Percentiles rank a stretch among this genome's conserved stretches.
Conservation (phyloP, 1,284 basidiomycete species). For the Chalciporus sp. region DNA sequence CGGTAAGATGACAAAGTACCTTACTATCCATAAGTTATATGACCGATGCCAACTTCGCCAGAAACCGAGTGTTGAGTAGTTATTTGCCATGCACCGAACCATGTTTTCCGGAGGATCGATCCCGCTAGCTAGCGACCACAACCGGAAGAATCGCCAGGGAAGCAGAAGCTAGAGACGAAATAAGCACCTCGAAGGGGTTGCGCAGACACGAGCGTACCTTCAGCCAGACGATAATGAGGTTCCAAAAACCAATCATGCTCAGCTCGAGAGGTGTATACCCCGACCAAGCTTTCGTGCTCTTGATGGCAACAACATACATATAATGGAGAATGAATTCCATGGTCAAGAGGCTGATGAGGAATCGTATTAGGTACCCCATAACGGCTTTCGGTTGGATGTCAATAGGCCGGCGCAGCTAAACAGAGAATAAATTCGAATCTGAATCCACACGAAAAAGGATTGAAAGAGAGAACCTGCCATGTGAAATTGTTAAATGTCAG, state of each 20-base stretch:
- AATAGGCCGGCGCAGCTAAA: slow-evolving; percentile 57
- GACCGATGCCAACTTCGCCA: slow-evolving; percentile 97
- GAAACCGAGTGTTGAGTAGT: slow-evolving; percentile 92
- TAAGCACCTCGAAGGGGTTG: no score
- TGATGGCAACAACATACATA: slow-evolving; percentile 98
- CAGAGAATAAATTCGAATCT: not conserved
- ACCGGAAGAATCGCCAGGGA: slow-evolving; percentile 96
- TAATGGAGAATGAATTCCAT: slow-evolving; percentile 94
- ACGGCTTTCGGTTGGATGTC: slow-evolving; percentile 40
- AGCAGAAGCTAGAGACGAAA: slow-evolving; percentile 71
- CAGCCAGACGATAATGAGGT: slow-evolving; percentile 94
- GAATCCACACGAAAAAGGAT: not conserved
- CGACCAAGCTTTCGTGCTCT: slow-evolving; percentile 79
- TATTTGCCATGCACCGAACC: slow-evolving; percentile 98
- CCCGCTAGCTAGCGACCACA: slow-evolving; percentile 91
- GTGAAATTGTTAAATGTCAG: slow-evolving; percentile 96
- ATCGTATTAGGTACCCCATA: slow-evolving; percentile 70
- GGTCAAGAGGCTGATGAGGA: slow-evolving; percentile 58
- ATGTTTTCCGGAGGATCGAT: slow-evolving; percentile 98
- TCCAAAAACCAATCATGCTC: slow-evolving; percentile 97
- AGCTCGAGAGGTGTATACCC: slow-evolving; percentile 81
- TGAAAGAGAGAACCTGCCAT: slow-evolving; percentile 69
- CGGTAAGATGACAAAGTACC: slow-evolving; percentile 47
- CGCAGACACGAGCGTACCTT: slow-evolving; percentile 60
- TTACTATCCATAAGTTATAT: slow-evolving; percentile 95